Percentiles rank a stretch among this genome's conserved stretches.
These are phyloP conservation scores for Zoysia japonica DNA, from an alignment of 176 grass and related monocot genomes.

Conservation along the genomic window DNA sequence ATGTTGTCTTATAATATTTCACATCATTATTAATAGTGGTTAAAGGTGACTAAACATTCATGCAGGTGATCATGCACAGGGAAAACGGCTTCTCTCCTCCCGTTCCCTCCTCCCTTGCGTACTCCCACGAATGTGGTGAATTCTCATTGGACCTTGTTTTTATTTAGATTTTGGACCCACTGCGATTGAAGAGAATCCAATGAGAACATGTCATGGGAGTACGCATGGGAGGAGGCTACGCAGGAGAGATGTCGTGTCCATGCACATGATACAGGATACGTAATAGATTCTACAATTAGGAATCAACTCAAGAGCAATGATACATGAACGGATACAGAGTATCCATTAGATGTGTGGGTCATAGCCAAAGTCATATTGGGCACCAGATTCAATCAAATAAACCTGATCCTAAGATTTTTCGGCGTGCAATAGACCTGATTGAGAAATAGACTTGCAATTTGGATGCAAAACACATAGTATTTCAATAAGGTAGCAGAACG, in stretches of 20 bases:
- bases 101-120: no score
- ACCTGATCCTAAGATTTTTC: neutral
- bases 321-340: neutral
- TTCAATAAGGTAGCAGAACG: neutral
- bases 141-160: no score
- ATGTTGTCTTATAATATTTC: neutral
- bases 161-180: no score
- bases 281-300: slow-evolving; percentile 14
- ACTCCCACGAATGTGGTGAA: no score
- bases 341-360: slow-evolving; percentile 8
- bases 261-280: neutral
- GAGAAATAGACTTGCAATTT: neutral
- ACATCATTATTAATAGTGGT: neutral
- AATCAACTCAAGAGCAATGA: slow-evolving; percentile 8
- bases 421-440: neutral
- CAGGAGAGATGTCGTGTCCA: neutral
- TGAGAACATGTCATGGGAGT: no score
- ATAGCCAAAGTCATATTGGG: neutral
- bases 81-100: no score
- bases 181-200: no score
- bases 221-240: no score
- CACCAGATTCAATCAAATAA: slow-evolving; percentile 5
- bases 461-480: neutral
- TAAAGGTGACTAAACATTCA: neutral
- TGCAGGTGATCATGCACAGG: neutral